These are phyloP conservation scores for Eucalyptus marginata DNA, from an alignment of 345 rosid species.

Conservation along the genomic window DNA sequence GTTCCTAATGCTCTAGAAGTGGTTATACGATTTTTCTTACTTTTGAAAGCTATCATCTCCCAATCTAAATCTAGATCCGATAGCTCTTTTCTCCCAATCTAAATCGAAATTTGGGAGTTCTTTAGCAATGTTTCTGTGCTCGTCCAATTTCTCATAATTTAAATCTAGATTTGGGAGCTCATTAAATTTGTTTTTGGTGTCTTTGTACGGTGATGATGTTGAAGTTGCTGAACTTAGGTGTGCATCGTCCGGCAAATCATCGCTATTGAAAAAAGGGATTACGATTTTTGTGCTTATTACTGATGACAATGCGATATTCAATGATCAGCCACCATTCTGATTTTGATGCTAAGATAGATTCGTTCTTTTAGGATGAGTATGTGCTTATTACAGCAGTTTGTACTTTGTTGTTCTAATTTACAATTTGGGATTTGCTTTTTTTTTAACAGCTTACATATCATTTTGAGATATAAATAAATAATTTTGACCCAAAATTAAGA, in stretches of 20 bases:
- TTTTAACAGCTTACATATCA: neutral
- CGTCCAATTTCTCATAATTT: neutral
- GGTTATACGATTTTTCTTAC: neutral
- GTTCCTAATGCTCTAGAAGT: neutral
- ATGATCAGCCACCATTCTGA: neutral
- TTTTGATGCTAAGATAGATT: neutral
- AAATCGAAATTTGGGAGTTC: neutral
- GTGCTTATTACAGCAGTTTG: neutral
- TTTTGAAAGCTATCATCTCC: neutral
- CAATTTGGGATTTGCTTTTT: neutral
- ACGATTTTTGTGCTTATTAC: neutral
- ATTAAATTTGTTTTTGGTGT: neutral
- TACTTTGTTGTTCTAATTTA: neutral
- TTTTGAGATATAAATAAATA: neutral
- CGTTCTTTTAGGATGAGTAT: neutral
- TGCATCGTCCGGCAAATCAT: neutral
- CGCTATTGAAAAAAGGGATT: neutral
- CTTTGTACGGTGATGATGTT: neutral
- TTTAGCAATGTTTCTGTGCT: neutral
- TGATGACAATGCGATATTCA: neutral
- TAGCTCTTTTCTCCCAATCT: neutral
- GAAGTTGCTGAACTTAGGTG: neutral
- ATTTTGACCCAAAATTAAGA: neutral
- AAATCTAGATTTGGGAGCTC: neutral
- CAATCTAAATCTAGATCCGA: neutral